phyloP scores from a whole-genome alignment of 2,329 filamentous ascomycete genomes.

The Nemania sp. region DNA sequence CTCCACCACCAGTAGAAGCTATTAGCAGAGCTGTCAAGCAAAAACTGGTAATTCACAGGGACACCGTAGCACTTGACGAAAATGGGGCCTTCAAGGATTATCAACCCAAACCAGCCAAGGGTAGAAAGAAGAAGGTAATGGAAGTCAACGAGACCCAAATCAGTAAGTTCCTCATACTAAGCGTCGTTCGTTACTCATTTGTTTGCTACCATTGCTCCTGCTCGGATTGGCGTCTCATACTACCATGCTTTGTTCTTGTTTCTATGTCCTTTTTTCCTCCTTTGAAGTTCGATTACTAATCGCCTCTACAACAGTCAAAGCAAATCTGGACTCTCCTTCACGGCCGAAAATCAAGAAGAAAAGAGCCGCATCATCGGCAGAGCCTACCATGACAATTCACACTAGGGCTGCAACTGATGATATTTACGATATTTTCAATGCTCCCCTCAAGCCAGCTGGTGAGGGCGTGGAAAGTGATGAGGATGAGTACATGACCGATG shows the following conservation, averaged over 20 bases:
- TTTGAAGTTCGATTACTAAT: conserved; percentile 47
- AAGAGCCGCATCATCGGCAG: conserved; percentile 66
- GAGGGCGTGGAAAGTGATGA: conserved; percentile 60
- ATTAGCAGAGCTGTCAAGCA: conserved; percentile 48
- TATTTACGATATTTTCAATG: conserved; percentile 97
- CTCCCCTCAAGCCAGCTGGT: conserved; percentile 69
- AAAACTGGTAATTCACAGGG: conserved; percentile 60
- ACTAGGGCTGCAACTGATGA: conserved; percentile 96
- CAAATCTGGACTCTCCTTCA: conserved; percentile 90
- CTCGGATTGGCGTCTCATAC: conserved; percentile 1
- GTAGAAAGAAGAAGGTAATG: conserved; percentile 81
- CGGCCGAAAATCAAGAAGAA: conserved; percentile 86
- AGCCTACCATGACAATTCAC: conserved; percentile 98
- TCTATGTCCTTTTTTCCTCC: conserved; percentile 2
- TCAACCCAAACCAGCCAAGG: conserved; percentile 59
- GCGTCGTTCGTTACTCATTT: conserved; percentile 5
- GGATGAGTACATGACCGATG: conserved; percentile 78
- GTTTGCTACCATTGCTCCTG: not conserved
- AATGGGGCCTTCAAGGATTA: conserved; percentile 65
- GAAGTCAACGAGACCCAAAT: conserved; percentile 94
- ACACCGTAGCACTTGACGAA: conserved; percentile 66
- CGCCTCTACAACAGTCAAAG: conserved; percentile 74
- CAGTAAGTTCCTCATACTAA: conserved; percentile 69
- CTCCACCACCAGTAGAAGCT: conserved; percentile 45
- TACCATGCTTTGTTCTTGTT: conserved; percentile 9